Evolutionary conservation across 2,329 filamentous ascomycete genomes (phyloP), one percentile per base, ranked within the genome.

Genomic region (Setomelanomma holmii): DNA sequence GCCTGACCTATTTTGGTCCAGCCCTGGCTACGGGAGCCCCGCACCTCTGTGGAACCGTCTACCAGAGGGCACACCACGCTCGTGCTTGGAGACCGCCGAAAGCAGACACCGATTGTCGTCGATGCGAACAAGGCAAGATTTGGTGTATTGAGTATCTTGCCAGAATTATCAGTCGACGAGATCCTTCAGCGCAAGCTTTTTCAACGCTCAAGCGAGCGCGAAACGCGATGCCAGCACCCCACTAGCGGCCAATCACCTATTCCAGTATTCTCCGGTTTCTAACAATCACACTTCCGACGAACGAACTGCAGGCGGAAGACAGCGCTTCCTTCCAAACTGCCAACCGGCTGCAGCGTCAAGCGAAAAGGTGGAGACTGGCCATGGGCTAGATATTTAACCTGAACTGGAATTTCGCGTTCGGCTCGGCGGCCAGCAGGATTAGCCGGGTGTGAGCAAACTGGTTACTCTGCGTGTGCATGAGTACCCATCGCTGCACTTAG

Each of bases 391-490:
- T 49, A 53, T 56, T 40, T 43, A 44, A 30, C 51, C 51, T 50
- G 58, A 52, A 43, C 57, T 55, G 55, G 54, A 54, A 46, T 42
- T 59, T 62, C 53, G 53, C 56, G 45, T 55, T 64, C 61, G 61
- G 61, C 56, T 67, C 60, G 58, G 56, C 53, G 54, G 55, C 54
- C 51, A 58, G 62, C 61, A 72, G 51, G 50, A 60, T 53, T 62
- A 61, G 45, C 64, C 66, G 63, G 46, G 40, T 47, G 12, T 4
- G 47, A 51, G 53, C 40, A 44, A 66, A 54, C 58, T 49, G 43
- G 61, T 66, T 66, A 63, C 63, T 50, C 62, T 63, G 61, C 66
- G 49, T 60, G 48, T 60, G 60, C 64, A 60, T 61, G 62, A 63
- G 65, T 58, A 66, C 61, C 58, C 52, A 60, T 49, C 50, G 54